Conservation (phyloP, 352 stramenopile genomes). For the Globisporangium ultimum region DNA sequence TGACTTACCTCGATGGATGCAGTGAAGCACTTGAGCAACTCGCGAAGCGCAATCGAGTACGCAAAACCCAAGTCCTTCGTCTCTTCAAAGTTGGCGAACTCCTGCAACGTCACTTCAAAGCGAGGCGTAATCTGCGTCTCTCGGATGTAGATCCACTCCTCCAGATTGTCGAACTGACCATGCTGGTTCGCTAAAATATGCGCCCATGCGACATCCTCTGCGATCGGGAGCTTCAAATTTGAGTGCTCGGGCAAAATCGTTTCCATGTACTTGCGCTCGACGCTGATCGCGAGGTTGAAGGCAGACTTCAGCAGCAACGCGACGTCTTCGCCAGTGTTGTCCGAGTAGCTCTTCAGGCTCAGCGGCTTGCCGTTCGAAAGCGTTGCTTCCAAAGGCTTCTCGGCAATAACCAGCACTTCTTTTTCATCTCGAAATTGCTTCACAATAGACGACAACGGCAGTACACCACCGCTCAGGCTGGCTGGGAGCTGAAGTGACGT, state of each 20-base stretch:
- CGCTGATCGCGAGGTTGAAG: slow-evolving; percentile 77
- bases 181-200: slow-evolving; percentile 83
- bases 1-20: slow-evolving; percentile 64
- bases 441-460: slow-evolving; percentile 30
- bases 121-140: slow-evolving; percentile 80
- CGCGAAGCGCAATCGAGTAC: slow-evolving; percentile 74
- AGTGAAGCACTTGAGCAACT: slow-evolving; percentile 81
- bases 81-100: slow-evolving; percentile 53
- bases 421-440: slow-evolving; percentile 41
- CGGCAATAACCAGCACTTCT: slow-evolving; percentile 56
- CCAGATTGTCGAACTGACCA: slow-evolving; percentile 79
- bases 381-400: slow-evolving; percentile 55
- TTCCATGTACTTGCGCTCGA: slow-evolving; percentile 83
- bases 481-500: slow-evolving; percentile 61
- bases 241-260: slow-evolving; percentile 41
- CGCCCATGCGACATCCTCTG: slow-evolving; percentile 71
- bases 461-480: slow-evolving; percentile 31
- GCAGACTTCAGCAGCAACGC: slow-evolving; percentile 71
- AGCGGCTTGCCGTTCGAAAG: slow-evolving; percentile 71
- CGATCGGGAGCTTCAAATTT: slow-evolving; percentile 34
- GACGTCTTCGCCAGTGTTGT: slow-evolving; percentile 55
- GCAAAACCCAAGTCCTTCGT: slow-evolving; percentile 76
- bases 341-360: slow-evolving; percentile 37
- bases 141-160: slow-evolving; percentile 78
- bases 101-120: slow-evolving; percentile 55